Base-by-base conservation (phyloP, 306 rosid genomes). In the Fragaria ananassa region DNA sequence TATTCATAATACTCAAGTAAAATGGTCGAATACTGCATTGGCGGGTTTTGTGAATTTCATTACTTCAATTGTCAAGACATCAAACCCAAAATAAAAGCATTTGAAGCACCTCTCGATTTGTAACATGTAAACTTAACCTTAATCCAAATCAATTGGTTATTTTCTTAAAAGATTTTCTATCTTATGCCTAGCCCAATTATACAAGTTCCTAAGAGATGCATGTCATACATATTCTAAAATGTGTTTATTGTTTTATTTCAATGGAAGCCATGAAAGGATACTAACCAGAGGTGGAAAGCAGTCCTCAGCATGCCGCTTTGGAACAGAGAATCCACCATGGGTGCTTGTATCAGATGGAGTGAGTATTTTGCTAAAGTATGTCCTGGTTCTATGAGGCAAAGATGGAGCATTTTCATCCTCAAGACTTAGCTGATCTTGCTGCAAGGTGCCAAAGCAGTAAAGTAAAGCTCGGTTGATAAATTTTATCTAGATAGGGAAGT, bases 261-360 rank as follows among this genome's bases (percentile, higher is more conserved):
- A 57, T 14, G 44, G 54, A 64, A 71, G 34, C 34, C 72, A 70
- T 58, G 71, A 75, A 46, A 80, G 72, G 76, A 83, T 21, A 84
- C 92, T 60, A 76, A 91, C 97, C 92, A 91, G 88, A 37, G 79
- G 86, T 4, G 83, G 92, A 75, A 91, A 80, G 81, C 88, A 89
- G 62, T 78, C 88, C 37, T 76, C 83, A 18, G 97, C 97, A 27
- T 80, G 74, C 68, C 81, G 69, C 77, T 78, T 91, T 15, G 87
- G 97, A 56, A 91, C 80, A 44, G 97, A 89, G 54, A 87, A 83
- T 83, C 94, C 97, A 78, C 97, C 93, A 34, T 89, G 97, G 1
- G 89, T 81, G 74, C 93, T 87, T 44, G 90, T 85, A 79, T 91
- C 96, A 41, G 96, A 91, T 51, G 85, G 83, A 77, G 96, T 91